A percentile compares a stretch with the other conserved stretches of the same genome.
phyloP scores from a whole-genome alignment of 768 basidiomycete genomes.

The Amylocystis lapponica region DNA sequence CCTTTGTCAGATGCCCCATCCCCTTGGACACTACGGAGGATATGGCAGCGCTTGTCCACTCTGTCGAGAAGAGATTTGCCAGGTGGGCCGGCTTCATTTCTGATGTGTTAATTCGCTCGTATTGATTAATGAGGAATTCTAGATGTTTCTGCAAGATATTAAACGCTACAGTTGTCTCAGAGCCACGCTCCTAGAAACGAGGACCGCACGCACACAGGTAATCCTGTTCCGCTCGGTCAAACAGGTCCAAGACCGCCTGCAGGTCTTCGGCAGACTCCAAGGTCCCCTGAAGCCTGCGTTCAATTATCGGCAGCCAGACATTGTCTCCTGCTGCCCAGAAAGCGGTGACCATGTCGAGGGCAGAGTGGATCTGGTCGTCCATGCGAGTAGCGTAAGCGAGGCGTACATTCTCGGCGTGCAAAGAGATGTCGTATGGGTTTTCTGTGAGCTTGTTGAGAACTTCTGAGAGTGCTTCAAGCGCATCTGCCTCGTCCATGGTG shows the following conservation, averaged over 20 bases:
- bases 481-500: slow-evolving; percentile 51
- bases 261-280: slow-evolving; percentile 47
- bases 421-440: slow-evolving; percentile 53
- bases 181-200: not conserved
- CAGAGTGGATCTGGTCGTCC: slow-evolving; percentile 53
- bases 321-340: slow-evolving; percentile 62
- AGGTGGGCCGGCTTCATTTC: slow-evolving; percentile 43
- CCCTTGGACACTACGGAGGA: slow-evolving; percentile 50
- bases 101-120: slow-evolving; percentile 28
- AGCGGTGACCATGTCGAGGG: slow-evolving; percentile 60
- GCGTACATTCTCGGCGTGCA: slow-evolving; percentile 64
- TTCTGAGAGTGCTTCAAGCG: slow-evolving; percentile 59
- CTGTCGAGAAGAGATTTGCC: slow-evolving; percentile 52
- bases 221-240: slow-evolving; percentile 62
- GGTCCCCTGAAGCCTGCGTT: slow-evolving; percentile 47
- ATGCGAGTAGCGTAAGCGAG: slow-evolving; percentile 52
- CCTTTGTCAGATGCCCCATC: slow-evolving; percentile 58
- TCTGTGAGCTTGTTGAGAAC: slow-evolving; percentile 53
- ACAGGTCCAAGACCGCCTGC: slow-evolving; percentile 53
- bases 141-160: slow-evolving; percentile 65
- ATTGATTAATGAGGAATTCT: slow-evolving; percentile 45
- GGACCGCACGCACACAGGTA: slow-evolving; percentile 65
- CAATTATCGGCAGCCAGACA: slow-evolving; percentile 69
- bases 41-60: slow-evolving; percentile 57
- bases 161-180: slow-evolving; percentile 47